Base-by-base conservation (phyloP, 2,329 filamentous ascomycete genomes). In the Talaromyces sp. region DNA sequence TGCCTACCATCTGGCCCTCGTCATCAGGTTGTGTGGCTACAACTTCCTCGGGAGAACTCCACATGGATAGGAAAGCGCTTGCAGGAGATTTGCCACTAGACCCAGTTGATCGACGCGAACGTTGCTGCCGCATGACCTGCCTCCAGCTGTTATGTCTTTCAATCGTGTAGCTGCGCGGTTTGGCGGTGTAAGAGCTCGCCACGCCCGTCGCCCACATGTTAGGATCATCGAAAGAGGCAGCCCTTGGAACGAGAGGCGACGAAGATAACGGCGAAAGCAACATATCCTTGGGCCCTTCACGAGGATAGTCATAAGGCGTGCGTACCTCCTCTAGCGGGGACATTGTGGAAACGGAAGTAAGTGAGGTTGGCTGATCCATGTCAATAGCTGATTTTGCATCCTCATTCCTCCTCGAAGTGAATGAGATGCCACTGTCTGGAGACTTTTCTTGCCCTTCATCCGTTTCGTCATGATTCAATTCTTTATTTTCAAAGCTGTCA, bases 1-100 rank as follows among this genome's bases (percentile, higher is more conserved):
- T 81, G 46, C 86, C 86, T 54, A 89, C 84, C 64, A 86, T 83
- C 70, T 89, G 86, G 2, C 87, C 87, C 76, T 89, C 86, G 56
- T 87, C 85, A 69, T 89, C 87, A 12, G 85, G 86, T 64, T 86
- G 80, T 68, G 71, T 78, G 23, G 55, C 44, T 23, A 39, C 39
- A 2, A 18, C 60, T 39, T 62, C 63, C 60, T 70, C 80, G 60
- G 64, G 71, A 62, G 69, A 75, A 58, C 75, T 79, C 76, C 81
- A 86, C 68, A 81, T 79, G n/a, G 83, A 82, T 25, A 87, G 75
- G 66, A 85, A 87, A 18, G 80, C 81, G 52, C 82, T 83, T 12
- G 84, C 84, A 1, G 84, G 84, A 5, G 84, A 86, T 70, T 83
- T 84, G 61, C 81, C 82, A 25, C 74, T 81, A 64, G 72, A 82